Evolutionary conservation across 805 yeast genomes (phyloP), one percentile per base, ranked within the genome.

Genomic region (Naumovozyma baii): DNA sequence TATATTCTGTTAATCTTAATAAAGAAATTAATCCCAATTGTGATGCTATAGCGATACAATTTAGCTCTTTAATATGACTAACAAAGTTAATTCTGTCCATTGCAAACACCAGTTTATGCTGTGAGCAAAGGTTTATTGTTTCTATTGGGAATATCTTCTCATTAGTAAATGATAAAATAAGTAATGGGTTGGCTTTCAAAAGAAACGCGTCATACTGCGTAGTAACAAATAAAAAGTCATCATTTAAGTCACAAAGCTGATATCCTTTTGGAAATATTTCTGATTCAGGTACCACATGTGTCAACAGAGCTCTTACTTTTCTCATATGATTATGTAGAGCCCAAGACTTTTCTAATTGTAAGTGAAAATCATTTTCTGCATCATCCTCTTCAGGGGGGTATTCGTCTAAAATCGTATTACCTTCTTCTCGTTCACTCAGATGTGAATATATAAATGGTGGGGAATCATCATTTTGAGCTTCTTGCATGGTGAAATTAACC

Each of bases 41-140:
- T 2, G 57, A 49, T 8, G 60, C 61, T 4, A 51, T 53, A 3
- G 40, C 58, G 15, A 56, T 36, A 38, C 55, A 50, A 31, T 50
- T 43, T n/a, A 56, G 38, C 38, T 55, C 60, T 31, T 41, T 45
- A 5, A 56, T 48, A 26, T 46, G 50, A 18, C 55, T 48, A 5
- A 52, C 50, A 20, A 48, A 41, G 30, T 45, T 48, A 2, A 51
- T 44, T 18, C 54, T 41, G 28, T 49, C 47, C n/a, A 47, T 8
- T 2, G 37, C 19, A 10, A 39, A 15, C 4, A 38, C 29, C 3
- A 39, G 16, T 2, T 39, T 39, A 25, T 29, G 30, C 7, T 29
- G 14, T n/a, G 32, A 13, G 30, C 57, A 53, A 4, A 50, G 31
- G 3, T 39, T 20, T 7, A 36, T 35, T 5, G 38, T 39, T 2